These are phyloP conservation scores for Nannochloropsis salina DNA, from an alignment of 108 stramenopile genomes.

Conservation along the genomic window DNA sequence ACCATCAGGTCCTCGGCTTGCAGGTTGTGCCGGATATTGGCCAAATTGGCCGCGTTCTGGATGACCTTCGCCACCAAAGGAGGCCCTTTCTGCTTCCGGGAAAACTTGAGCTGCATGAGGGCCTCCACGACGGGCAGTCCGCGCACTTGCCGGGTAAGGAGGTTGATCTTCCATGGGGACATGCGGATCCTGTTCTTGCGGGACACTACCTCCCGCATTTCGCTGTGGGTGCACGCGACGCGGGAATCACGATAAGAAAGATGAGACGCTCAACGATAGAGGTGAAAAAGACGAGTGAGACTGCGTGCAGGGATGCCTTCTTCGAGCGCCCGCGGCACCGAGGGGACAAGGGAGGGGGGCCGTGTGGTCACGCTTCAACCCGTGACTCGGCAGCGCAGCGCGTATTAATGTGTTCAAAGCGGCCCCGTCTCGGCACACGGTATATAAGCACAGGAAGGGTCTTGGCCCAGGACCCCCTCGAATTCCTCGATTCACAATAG, in stretches of 20 bases:
- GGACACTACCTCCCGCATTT: neutral
- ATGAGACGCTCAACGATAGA: neutral
- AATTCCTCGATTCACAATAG: too few relatives aligned
- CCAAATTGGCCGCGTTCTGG: neutral
- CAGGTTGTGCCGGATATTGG: neutral
- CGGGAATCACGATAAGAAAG: neutral
- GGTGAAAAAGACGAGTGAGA: too few relatives aligned
- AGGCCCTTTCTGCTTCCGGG: slow-evolving; percentile 16
- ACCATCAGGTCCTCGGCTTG: neutral
- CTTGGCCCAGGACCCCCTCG: too few relatives aligned
- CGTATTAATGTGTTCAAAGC: too few relatives aligned
- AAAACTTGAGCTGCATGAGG: slow-evolving; percentile 6
- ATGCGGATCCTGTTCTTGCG: neutral
- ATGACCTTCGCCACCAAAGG: slow-evolving; percentile 1
- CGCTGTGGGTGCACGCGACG: neutral
- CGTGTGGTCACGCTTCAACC: too few relatives aligned
- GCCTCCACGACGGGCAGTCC: neutral
- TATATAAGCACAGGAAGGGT: too few relatives aligned
- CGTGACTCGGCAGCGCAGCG: too few relatives aligned
- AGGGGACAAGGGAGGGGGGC: too few relatives aligned
- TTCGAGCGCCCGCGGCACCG: too few relatives aligned
- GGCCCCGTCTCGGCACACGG: too few relatives aligned
- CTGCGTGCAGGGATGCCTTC: too few relatives aligned
- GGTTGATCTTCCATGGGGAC: slow-evolving; percentile 17
- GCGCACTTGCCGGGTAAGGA: slow-evolving; percentile 7